Conservation (phyloP, 345 rosid species). For the Sisymbrium irio region DNA sequence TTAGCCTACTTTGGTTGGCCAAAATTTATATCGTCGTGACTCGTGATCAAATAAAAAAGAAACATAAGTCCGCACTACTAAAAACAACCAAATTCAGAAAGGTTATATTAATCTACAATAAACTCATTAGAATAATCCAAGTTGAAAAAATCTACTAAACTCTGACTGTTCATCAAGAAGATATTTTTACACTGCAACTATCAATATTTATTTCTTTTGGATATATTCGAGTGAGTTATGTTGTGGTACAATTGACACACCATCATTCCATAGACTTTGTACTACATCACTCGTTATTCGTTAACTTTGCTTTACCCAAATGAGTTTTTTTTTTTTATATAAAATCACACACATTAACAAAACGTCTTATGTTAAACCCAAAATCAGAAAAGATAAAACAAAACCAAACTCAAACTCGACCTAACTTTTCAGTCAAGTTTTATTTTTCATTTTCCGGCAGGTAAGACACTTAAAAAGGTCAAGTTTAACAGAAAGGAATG, state of each 20-base stretch:
- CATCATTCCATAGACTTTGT: neutral
- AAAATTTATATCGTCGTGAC: no score
- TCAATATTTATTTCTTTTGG: neutral
- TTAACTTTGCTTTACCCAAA: constrained; percentile 1
- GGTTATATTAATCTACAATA: neutral
- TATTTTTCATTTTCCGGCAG: neutral
- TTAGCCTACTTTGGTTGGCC: neutral
- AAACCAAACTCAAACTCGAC: constrained; percentile 29
- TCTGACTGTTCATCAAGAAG: neutral
- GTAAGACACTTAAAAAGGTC: constrained; percentile 1
- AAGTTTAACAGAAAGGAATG: constrained; percentile 47
- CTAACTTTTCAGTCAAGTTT: constrained; percentile 26
- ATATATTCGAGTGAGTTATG: neutral
- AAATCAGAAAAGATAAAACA: neutral
- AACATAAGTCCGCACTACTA: neutral
- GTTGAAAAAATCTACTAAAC: constrained; percentile 1
- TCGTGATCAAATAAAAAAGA: neutral
- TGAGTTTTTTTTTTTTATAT: neutral
- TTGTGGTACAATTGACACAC: neutral
- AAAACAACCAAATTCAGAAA: neutral
- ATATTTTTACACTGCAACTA: neutral
- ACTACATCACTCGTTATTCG: constrained; percentile 12
- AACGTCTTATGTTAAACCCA: constrained; percentile 1
- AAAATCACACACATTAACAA: constrained; percentile 19
- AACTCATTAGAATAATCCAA: neutral